phyloP scores from a whole-genome alignment of 2,329 filamentous ascomycete genomes.

The Trichoderma lentiforme region DNA sequence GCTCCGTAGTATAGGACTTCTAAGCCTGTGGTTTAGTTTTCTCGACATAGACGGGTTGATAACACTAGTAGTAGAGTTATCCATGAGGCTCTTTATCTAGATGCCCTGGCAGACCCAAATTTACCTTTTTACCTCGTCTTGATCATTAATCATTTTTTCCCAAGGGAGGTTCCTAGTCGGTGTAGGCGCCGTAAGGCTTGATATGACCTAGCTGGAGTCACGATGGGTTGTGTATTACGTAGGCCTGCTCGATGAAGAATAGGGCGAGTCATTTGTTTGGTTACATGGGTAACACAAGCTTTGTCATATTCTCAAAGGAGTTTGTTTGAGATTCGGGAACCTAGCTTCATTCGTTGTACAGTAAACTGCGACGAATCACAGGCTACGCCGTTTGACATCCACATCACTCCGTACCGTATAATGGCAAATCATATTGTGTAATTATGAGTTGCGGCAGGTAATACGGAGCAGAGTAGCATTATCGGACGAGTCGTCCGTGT shows the following conservation, averaged over 20 bases:
- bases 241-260: neutral
- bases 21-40: fast-evolving
- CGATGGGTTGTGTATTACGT: neutral
- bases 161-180: neutral
- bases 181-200: neutral
- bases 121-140: neutral
- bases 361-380: neutral
- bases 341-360: neutral
- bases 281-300: neutral
- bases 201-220: neutral
- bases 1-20: neutral
- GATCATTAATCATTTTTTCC: neutral
- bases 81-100: neutral
- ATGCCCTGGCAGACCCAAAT: neutral
- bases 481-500: neutral
- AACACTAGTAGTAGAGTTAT: neutral
- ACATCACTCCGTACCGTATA: neutral
- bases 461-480: neutral
- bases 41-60: neutral
- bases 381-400: neutral
- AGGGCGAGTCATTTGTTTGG: neutral
- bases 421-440: neutral
- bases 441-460: neutral
- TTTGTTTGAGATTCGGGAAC: neutral
- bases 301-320: neutral